A percentile compares a stretch with the other conserved stretches of the same genome.
Evolutionary conservation across 2,329 filamentous ascomycete genomes (phyloP).

Genomic region (Aspergillus luchuensis): DNA sequence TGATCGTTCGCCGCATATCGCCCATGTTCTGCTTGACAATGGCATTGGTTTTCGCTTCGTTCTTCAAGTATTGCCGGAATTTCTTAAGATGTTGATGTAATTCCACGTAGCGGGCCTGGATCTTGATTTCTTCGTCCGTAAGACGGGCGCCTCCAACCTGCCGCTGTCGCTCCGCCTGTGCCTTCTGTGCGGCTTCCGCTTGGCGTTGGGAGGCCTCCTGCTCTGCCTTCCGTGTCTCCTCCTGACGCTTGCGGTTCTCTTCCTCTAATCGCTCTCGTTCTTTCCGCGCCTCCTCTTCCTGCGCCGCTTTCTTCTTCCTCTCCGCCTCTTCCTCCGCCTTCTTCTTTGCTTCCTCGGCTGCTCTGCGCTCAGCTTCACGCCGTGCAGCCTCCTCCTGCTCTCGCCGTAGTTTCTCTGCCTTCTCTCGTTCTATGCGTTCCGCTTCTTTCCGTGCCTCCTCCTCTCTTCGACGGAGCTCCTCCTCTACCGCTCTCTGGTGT

Average conservation of each 20-base stretch:
- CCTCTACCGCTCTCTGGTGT: conserved; percentile 45
- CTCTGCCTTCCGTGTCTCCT: conserved; percentile 31
- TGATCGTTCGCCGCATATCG: conserved; percentile 70
- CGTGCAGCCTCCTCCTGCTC: conserved; percentile 42
- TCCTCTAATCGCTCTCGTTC: conserved; percentile 36
- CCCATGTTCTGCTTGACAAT: conserved; percentile 67
- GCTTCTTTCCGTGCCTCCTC: conserved; percentile 39
- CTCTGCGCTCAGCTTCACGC: conserved; percentile 45
- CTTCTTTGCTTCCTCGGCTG: conserved; percentile 43
- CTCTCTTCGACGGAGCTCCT: conserved; percentile 39
- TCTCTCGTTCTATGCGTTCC: conserved; percentile 38
- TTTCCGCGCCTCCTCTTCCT: conserved; percentile 36
- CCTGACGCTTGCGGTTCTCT: conserved; percentile 37
- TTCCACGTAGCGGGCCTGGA: conserved; percentile 53
- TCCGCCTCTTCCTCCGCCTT: conserved; percentile 39
- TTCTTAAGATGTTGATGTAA: conserved; percentile 70
- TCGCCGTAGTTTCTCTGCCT: conserved; percentile 34
- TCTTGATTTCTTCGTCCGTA: conserved; percentile 41
- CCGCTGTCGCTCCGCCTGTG: conserved; percentile 31
- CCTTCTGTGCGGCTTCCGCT: conserved; percentile 30
- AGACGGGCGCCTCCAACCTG: conserved; percentile 32
- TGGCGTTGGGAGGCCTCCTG: conserved; percentile 32
- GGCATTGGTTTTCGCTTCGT: conserved; percentile 58
- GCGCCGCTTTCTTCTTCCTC: conserved; percentile 40
- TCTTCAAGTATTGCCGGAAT: conserved; percentile 56